Evolutionary conservation across 345 rosid species (phyloP), one percentile per base, ranked within the genome.

Genomic region (Boechera stricta): DNA sequence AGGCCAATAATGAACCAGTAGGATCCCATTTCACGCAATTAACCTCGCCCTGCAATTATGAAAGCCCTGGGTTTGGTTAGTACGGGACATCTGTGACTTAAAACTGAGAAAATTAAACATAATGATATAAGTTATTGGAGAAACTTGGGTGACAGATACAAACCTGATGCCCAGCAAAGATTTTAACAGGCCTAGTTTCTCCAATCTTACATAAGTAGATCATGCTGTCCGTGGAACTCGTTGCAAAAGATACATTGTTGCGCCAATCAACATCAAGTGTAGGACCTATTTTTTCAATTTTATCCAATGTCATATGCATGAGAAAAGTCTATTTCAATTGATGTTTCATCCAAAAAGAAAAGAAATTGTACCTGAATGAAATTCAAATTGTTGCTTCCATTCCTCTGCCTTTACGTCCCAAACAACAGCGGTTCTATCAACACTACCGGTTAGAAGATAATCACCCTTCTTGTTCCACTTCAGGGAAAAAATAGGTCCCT

Each of bases 1-100:
- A 93, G 57, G 99, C 99, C 82, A 96, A 76, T 67, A 90, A 81
- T 41, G 89, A 73, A 69, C 99, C 99, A 15, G 95, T 90, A 42
- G 99, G 99, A 88, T 93, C 98, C 99, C 99, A 96, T 87, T 96
- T 96, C 77, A 96, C 97, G 79, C 99, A 93, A 85, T 96, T 96
- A 68, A 96, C 99, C 83, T 96, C 99, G 18, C 97, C 93, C 99
- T 96, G 93, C 41, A 81, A 80, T 77, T 69, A 78, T 71, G 60
- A 36, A 74, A 71, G 62, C 67, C 45, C 35, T 24, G 28, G 24
- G 65, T 72, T 15, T 67, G 73, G 49, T 79, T 77, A 55, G 62
- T 52, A 39, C 47, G 2, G 74, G 67, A 58, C 38, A 56, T 55
- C 47, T 48, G 16, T 39, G 13, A 71, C 67, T 26, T 36, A 4